These are phyloP conservation scores for Solanum hybrid DNA, from an alignment of 305 asterid genomes.

Conservation along the genomic window DNA sequence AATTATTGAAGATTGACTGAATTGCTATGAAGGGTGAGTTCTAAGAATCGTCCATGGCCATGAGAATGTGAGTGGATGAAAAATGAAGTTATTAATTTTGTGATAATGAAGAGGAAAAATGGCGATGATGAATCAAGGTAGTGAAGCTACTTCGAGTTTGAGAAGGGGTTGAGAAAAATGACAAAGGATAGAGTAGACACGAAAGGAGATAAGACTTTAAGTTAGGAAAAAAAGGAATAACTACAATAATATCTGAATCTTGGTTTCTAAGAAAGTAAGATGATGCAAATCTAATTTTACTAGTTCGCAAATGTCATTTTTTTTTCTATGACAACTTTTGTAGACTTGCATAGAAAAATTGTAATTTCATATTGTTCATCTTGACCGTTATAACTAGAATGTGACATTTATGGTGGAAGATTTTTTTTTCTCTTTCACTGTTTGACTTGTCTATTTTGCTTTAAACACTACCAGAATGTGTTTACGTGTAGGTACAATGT, in stretches of 20 bases:
- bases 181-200: not conserved
- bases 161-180: not conserved
- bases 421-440: not conserved
- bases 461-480: not conserved
- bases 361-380: not conserved
- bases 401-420: not conserved
- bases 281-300: not conserved
- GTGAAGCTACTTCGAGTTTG: not conserved
- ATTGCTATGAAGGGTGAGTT: not conserved
- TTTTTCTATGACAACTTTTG: not conserved
- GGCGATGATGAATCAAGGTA: not conserved
- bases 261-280: not conserved
- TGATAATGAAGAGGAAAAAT: not conserved
- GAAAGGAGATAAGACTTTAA: not conserved
- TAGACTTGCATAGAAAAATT: not conserved
- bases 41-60: not conserved
- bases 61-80: not conserved
- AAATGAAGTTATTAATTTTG: not conserved
- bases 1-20: not conserved
- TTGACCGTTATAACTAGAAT: not conserved
- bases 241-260: not conserved
- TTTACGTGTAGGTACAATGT: not conserved
- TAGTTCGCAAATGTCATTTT: not conserved
- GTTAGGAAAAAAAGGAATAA: no score
- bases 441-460: not conserved